phyloP scores from a whole-genome alignment of 768 basidiomycete species.

The Russula earlei region DNA sequence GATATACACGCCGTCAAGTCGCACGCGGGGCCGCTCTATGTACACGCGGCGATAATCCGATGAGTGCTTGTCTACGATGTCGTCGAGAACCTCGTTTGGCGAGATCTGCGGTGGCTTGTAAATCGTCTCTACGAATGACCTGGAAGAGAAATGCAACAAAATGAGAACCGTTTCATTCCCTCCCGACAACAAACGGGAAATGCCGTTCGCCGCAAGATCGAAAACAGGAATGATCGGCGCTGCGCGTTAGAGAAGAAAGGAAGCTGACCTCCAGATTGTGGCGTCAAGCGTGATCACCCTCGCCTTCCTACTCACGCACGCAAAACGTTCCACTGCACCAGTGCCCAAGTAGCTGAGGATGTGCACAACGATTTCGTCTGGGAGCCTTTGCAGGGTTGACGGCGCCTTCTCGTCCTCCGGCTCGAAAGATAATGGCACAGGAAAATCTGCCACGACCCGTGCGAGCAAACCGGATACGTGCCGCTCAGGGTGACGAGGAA shows the following conservation, averaged over 20 bases:
- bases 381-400: conserved; percentile 48
- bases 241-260: not conserved
- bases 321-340: conserved; percentile 69
- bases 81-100: conserved; percentile 37
- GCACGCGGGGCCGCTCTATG: conserved; percentile 77
- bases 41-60: conserved; percentile 64
- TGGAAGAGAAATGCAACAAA: conserved; percentile 27
- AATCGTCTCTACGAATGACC: conserved; percentile 51
- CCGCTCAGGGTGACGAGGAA: conserved; percentile 11
- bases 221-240: not conserved
- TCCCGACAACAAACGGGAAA: not conserved
- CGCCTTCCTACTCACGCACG: conserved; percentile 59
- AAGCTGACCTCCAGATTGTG: conserved; percentile 63
- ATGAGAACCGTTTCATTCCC: not conserved
- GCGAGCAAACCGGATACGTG: conserved; percentile 36
- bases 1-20: conserved; percentile 86
- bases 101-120: conserved; percentile 74
- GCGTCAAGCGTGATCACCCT: conserved; percentile 62
- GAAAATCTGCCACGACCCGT: conserved; percentile 40
- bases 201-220: not conserved
- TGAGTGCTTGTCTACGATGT: conserved; percentile 41
- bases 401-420: conserved; percentile 59
- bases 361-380: conserved; percentile 65
- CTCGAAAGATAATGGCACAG: conserved; percentile 43
- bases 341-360: conserved; percentile 61